Base-by-base conservation (phyloP, 2,329 filamentous ascomycete species). In the Sporothrix mexicana region DNA sequence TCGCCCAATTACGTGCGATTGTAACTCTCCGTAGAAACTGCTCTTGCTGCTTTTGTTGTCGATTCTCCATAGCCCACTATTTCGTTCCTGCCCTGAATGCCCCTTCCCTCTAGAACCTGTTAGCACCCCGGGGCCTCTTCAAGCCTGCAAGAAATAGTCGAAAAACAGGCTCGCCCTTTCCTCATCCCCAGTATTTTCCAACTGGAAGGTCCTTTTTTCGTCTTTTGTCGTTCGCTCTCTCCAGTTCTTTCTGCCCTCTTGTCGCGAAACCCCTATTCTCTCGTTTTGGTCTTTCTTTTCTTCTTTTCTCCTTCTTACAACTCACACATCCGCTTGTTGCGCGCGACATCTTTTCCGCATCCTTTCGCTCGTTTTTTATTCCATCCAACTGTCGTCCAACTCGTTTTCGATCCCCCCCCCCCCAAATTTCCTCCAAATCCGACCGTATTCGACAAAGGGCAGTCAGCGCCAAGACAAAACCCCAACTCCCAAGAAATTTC, bases 181-280 rank as follows among this genome's bases (percentile, higher is more conserved):
- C 36, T 36, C 23, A 23, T 53, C 61, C 51, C 67, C 66, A 57
- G 36, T 57, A 20, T 70, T 30, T 47, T 45, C 61, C 9, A 47
- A 43, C 41, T 36, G 30, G 7, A 36, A 47, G 10, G 61, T 15
- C 61, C 61, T 66, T 23, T 64, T 66, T 47, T 47, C 20, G 61
- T 66, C 61, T 66, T 59, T 59, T 41, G 2, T 47, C 41, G 17
- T 20, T 68, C 47, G 17, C 17, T 36, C 41, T 53, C 30, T 53
- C 53, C 55, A 23, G 62, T 49, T 51, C 47, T n/a, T 51, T 17
- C 12, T 15, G 15, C 49, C 47, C 59, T 45, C 13, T 23, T 68
- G 66, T 53, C 47, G 66, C 66, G 47, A 36, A 53, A 6, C 66
- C 66, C 66, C 47, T 68, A 67, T 68, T 68, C 67, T 61, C 68